These are phyloP conservation scores for Phyllosticta ampelicida DNA, from an alignment of 2,329 filamentous ascomycete species.

Conservation along the genomic window DNA sequence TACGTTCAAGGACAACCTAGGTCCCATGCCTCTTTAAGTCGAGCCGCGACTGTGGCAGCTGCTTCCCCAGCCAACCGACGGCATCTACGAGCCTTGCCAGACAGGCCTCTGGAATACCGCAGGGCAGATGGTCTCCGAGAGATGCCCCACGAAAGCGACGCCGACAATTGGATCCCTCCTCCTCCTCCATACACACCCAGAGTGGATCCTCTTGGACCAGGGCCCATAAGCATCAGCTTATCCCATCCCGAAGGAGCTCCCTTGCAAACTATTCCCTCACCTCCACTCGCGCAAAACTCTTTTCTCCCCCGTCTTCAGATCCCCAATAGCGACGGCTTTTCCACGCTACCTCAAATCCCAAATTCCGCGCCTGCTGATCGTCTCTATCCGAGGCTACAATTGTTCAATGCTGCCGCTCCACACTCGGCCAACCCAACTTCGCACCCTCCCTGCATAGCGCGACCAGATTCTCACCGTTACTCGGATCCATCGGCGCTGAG, in stretches of 20 bases:
- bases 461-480: background rate
- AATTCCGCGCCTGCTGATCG: slow-evolving; percentile 1
- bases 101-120: slow-evolving; percentile 49
- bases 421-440: background rate
- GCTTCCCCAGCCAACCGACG: slow-evolving; percentile 65
- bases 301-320: slow-evolving; percentile 8
- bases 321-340: background rate
- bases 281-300: slow-evolving; percentile 8
- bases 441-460: background rate
- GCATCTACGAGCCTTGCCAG: slow-evolving; percentile 48
- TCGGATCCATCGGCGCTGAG: background rate
- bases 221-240: slow-evolving; percentile 26
- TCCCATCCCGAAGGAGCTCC: slow-evolving; percentile 11
- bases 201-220: slow-evolving; percentile 22
- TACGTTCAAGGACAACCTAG: slow-evolving; percentile 31
- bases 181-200: slow-evolving; percentile 69
- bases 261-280: slow-evolving; percentile 1
- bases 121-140: slow-evolving; percentile 60
- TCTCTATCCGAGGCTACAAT: background rate
- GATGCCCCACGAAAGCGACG: slow-evolving; percentile 75
- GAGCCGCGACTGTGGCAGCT: slow-evolving; percentile 37
- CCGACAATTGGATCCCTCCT: slow-evolving; percentile 79
- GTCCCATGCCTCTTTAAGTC: slow-evolving; percentile 28
- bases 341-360: background rate
- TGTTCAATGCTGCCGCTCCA: background rate